phyloP scores from a whole-genome alignment of 768 basidiomycete species.

The Mycena olivaceomarginata region DNA sequence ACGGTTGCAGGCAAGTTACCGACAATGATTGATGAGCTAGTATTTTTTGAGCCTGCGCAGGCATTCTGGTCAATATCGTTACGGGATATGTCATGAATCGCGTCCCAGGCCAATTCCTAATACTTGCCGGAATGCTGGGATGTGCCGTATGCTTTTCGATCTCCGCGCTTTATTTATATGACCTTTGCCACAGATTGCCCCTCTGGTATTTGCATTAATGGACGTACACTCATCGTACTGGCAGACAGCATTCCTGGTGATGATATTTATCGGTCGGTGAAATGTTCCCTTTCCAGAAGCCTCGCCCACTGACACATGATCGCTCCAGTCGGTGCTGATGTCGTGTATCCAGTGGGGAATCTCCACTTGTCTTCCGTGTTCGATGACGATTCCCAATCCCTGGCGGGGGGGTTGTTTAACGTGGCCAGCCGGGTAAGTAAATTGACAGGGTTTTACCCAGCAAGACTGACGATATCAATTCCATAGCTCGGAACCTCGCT shows the following conservation, averaged over 20 bases:
- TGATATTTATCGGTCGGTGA: slow-evolving; percentile 50
- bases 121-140: slow-evolving; percentile 52
- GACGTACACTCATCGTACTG: slow-evolving; percentile 55
- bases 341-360: slow-evolving; percentile 57
- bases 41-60: slow-evolving; percentile 14
- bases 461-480: neutral
- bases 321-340: slow-evolving; percentile 50
- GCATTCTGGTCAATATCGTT: slow-evolving; percentile 46
- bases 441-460: neutral
- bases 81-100: slow-evolving; percentile 47
- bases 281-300: neutral
- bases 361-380: slow-evolving; percentile 54
- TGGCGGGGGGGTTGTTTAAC: slow-evolving; percentile 59
- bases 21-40: neutral
- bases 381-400: slow-evolving; percentile 55
- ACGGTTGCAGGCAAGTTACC: slow-evolving; percentile 47
- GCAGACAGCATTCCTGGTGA: slow-evolving; percentile 54
- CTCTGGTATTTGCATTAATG: slow-evolving; percentile 57
- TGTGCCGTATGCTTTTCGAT: slow-evolving; percentile 49
- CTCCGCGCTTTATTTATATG: slow-evolving; percentile 2
- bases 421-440: slow-evolving; percentile 52
- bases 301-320: neutral
- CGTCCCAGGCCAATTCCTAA: slow-evolving; percentile 53
- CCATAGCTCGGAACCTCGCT: slow-evolving; percentile 57
- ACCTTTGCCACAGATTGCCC: slow-evolving; percentile 46